phyloP scores from a whole-genome alignment of 2,329 filamentous ascomycete genomes.

The Nemania serpens region DNA sequence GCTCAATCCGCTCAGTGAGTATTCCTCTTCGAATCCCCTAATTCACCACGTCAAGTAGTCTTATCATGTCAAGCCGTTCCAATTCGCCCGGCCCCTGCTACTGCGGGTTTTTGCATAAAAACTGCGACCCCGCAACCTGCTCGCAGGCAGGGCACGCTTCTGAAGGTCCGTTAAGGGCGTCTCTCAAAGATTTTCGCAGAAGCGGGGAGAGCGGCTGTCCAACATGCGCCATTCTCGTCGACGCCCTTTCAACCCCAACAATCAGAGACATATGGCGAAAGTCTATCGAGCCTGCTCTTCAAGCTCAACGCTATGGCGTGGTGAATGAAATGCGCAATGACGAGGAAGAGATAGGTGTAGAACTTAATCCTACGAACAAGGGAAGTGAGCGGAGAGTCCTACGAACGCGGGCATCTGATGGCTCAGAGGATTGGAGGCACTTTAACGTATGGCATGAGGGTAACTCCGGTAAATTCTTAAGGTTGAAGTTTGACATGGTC shows the following conservation, averaged over 20 bases:
- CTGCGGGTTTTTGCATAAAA: background rate
- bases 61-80: background rate
- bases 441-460: slow-evolving; percentile 19
- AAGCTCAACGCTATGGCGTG: background rate
- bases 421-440: slow-evolving; percentile 12
- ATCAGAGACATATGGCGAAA: slow-evolving; percentile 8
- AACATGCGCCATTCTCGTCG: slow-evolving; percentile 9
- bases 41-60: no score
- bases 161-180: background rate
- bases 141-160: background rate
- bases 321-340: background rate
- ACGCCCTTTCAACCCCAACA: background rate
- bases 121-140: slow-evolving; percentile 1
- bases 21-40: background rate
- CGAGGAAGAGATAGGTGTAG: slow-evolving; percentile 7
- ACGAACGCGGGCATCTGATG: slow-evolving; percentile 13
- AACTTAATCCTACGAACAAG: background rate
- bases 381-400: background rate
- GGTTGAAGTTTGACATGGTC: background rate
- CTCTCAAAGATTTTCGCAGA: background rate
- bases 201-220: slow-evolving; percentile 7
- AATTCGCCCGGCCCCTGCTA: background rate
- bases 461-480: background rate
- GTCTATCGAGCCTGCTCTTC: slow-evolving; percentile 8
- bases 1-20: background rate